Percentiles rank a stretch among this genome's conserved stretches.
phyloP scores from a whole-genome alignment of 2,329 filamentous ascomycete genomes.

The Fusarium incarnatum region DNA sequence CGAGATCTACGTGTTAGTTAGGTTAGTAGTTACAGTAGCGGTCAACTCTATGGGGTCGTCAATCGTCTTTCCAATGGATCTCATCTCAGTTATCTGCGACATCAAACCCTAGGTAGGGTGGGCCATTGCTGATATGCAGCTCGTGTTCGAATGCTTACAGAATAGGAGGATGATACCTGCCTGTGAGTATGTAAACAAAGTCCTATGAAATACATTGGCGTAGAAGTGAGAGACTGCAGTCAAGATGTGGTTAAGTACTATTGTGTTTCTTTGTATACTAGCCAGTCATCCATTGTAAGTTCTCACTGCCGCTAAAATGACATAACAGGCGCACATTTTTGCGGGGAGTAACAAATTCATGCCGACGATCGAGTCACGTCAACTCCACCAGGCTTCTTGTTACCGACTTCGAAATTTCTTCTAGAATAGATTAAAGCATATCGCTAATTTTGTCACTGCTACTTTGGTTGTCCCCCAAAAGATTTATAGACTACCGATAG shows the following conservation, averaged over 20 bases:
- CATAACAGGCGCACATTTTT: constrained; percentile 36
- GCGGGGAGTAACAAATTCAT: constrained; percentile 34
- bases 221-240: neutral
- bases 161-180: neutral
- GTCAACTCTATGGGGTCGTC: constrained; percentile 3
- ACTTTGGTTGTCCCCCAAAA: neutral
- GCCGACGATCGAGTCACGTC: constrained; percentile 16
- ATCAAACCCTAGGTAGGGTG: neutral
- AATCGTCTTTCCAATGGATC: neutral
- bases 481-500: neutral
- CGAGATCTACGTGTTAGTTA: constrained; percentile 1
- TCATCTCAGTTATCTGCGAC: constrained; percentile 2
- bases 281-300: constrained; percentile 4
- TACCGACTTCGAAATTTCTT: constrained; percentile 24
- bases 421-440: constrained; percentile 13
- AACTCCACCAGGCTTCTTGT: constrained; percentile 28
- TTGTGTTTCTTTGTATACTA: neutral
- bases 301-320: constrained; percentile 46
- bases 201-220: neutral
- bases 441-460: neutral
- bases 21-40: neutral
- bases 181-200: neutral
- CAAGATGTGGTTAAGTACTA: neutral
- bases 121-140: neutral
- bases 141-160: neutral